Conservation (phyloP, 2,329 filamentous ascomycete species). For the Botryotinia calthae region DNA sequence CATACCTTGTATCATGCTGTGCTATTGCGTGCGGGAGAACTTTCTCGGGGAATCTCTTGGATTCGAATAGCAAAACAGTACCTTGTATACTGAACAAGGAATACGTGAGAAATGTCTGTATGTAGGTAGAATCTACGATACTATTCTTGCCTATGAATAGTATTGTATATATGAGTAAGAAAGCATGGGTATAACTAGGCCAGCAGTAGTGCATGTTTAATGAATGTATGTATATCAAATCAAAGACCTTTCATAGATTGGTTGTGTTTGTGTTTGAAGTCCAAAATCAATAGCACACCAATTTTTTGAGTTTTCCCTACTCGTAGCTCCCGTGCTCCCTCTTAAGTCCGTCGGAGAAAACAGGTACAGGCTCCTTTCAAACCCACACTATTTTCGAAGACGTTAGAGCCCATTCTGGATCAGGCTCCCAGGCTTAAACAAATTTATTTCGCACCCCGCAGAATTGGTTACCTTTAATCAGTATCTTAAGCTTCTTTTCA, state of each 20-base stretch:
- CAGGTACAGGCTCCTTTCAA: not conserved
- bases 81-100: not conserved
- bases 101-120: not conserved
- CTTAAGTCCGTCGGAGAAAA: constrained; percentile 18
- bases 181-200: not conserved
- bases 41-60: not conserved
- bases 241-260: not conserved
- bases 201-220: not conserved
- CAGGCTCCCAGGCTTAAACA: constrained; percentile 10
- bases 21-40: not conserved
- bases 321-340: not conserved
- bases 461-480: constrained; percentile 4
- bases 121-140: not conserved
- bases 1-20: not conserved
- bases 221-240: not conserved
- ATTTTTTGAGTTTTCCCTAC: not conserved
- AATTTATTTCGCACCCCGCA: constrained; percentile 21
- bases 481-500: constrained; percentile 20
- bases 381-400: not conserved
- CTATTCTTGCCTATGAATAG: not conserved
- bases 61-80: not conserved
- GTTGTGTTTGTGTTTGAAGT: not conserved
- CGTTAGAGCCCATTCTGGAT: not conserved
- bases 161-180: not conserved
- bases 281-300: not conserved